Evolutionary conservation across 2,329 filamentous ascomycete genomes (phyloP), one percentile per base, ranked within the genome.

Genomic region (Aureobasidium musti): DNA sequence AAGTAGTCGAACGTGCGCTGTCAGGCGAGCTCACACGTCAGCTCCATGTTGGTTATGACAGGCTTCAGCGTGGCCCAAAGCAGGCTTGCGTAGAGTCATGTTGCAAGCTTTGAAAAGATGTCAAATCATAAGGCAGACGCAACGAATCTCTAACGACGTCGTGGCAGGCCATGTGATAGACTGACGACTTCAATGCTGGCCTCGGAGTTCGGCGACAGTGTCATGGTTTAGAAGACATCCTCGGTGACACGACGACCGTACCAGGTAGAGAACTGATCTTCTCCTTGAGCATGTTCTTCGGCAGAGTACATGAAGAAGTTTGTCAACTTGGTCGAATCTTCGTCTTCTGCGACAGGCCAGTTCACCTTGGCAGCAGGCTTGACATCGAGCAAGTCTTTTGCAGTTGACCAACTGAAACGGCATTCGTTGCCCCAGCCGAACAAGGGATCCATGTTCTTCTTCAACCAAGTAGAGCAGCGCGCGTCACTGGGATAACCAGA

Each of bases 381-480:
- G n/a, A 82, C 80, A 71, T 97, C 93, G 4, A 99, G 80, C 87
- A 98, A 86, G 74, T 98, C 93, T 79, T 96, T 97, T 1, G 91
- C 91, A 0, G 95, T 98, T 0, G 90, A 91, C 95, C 95, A 99
- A 74, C 92, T 97, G 74, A 97, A 98, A 5, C 95, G 84, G 76
- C 92, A 96, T 79, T 98, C 93, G 28, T 86, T 86, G 0, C 94
- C 93, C 94, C 95, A 99, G 17, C 95, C 95, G 80, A 98, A 99
- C 1, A 98, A 80, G 2, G 91, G 91, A 74, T 99, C 89, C 88
- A 97, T 94, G 70, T 94, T 95, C 45, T 81, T 81, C 79, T 88
- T 91, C 75, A 99, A 77, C 94, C 95, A 99, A 26, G 80, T 78
- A 1, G 89, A 86, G 72, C 92, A 96, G 69, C 90, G 86, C 23